A percentile compares a stretch with the other conserved stretches of the same genome.
phyloP scores from a whole-genome alignment of 345 rosid species.

The Lumnitzera littorea region DNA sequence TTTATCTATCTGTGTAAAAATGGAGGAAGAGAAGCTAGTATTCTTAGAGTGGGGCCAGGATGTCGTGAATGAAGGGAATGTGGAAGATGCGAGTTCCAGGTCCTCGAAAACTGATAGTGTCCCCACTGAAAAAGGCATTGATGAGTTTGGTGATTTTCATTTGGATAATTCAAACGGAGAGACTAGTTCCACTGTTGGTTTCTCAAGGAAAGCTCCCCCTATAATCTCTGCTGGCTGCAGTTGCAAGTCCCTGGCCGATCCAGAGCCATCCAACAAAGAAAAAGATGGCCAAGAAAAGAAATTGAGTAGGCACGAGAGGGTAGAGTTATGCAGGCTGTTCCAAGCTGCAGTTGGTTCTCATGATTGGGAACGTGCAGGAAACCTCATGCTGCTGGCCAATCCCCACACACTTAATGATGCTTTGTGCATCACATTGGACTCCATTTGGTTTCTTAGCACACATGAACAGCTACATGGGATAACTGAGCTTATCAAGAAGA shows the following conservation, averaged over 20 bases:
- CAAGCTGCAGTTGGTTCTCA: constrained; percentile 81
- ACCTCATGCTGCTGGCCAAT: constrained; percentile 62
- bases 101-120: constrained; percentile 47
- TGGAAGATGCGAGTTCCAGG: constrained; percentile 29
- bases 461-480: constrained; percentile 59
- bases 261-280: constrained; percentile 34
- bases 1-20: constrained; percentile 8
- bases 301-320: constrained; percentile 65
- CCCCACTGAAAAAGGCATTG: constrained; percentile 21
- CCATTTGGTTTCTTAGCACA: constrained; percentile 86
- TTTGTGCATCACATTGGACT: constrained; percentile 76
- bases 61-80: constrained; percentile 22
- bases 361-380: constrained; percentile 84
- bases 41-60: constrained; percentile 19
- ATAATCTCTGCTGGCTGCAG: constrained; percentile 28
- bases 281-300: constrained; percentile 47
- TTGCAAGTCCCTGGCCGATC: constrained; percentile 32
- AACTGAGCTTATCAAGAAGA: constrained; percentile 61
- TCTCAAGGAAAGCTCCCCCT: constrained; percentile 58
- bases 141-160: constrained; percentile 23
- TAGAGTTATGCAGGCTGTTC: constrained; percentile 67
- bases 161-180: constrained; percentile 29
- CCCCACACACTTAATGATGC: constrained; percentile 82
- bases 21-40: constrained; percentile 38
- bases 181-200: constrained; percentile 42